Evolutionary conservation across 2,329 filamentous ascomycete genomes (phyloP).

Genomic region (Epichloe gansuensis): DNA sequence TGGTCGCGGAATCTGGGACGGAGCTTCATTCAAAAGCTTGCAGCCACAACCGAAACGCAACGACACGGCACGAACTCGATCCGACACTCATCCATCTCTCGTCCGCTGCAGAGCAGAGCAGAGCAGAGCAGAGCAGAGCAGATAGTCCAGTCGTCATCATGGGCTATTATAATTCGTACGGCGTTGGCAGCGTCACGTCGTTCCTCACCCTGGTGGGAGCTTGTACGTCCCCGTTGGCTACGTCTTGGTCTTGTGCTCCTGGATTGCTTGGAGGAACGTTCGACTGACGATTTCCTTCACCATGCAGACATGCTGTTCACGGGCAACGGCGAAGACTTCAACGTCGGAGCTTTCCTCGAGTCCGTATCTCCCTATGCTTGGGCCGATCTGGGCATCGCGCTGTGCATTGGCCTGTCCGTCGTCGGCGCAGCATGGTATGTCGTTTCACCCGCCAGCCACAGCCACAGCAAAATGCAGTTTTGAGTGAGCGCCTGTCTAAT

Average conservation of each 20-base stretch:
- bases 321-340: constrained; percentile 89
- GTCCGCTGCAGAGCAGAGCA: neutral
- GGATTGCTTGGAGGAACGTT: neutral
- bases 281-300: neutral
- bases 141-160: constrained; percentile 33
- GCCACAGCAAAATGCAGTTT: constrained; percentile 10
- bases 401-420: constrained; percentile 93
- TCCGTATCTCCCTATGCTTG: constrained; percentile 88
- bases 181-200: constrained; percentile 53
- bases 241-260: neutral
- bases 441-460: neutral
- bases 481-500: neutral
- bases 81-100: neutral
- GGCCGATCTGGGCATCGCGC: constrained; percentile 78
- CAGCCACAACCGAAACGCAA: neutral
- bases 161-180: constrained; percentile 61
- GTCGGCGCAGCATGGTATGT: constrained; percentile 90
- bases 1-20: neutral
- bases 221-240: constrained; percentile 44
- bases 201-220: constrained; percentile 62
- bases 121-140: neutral
- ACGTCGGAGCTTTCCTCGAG: constrained; percentile 92
- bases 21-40: neutral
- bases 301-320: constrained; percentile 92
- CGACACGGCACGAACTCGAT: neutral